Conservation (phyloP, 1,284 basidiomycete genomes). For the Malassezia cuniculi region DNA sequence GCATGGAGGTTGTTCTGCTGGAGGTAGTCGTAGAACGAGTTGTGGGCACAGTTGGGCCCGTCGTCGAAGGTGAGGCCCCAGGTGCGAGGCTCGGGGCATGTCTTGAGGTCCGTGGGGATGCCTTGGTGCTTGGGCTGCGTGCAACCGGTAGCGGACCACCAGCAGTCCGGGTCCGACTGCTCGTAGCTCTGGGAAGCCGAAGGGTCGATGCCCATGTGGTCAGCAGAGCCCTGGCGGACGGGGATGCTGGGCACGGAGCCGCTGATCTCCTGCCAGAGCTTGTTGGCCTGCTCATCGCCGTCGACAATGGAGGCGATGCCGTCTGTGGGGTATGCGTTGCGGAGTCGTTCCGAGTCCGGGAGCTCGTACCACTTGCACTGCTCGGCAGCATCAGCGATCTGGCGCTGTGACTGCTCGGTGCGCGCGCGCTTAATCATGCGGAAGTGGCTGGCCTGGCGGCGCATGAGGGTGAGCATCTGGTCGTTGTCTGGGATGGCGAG, state of each 20-base stretch:
- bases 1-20: constrained; percentile 48
- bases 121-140: constrained; percentile 36
- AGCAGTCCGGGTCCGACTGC: constrained; percentile 36
- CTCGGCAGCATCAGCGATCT: too few relatives aligned
- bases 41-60: constrained; percentile 48
- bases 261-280: constrained; percentile 32
- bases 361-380: too few relatives aligned
- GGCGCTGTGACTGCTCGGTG: too few relatives aligned
- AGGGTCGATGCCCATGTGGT: too few relatives aligned
- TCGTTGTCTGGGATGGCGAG: too few relatives aligned
- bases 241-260: too few relatives aligned
- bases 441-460: too few relatives aligned
- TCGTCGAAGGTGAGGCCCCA: constrained; percentile 51
- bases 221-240: too few relatives aligned
- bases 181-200: too few relatives aligned
- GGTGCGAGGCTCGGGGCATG: constrained; percentile 48
- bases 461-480: too few relatives aligned
- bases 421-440: too few relatives aligned
- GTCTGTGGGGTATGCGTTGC: constrained; percentile 19
- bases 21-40: constrained; percentile 50
- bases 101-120: constrained; percentile 45
- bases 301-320: constrained; percentile 46
- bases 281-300: constrained; percentile 45
- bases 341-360: too few relatives aligned
- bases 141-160: constrained; percentile 34